Conservation (phyloP, 2,329 filamentous ascomycete genomes). For the Gyromitra esculenta region DNA sequence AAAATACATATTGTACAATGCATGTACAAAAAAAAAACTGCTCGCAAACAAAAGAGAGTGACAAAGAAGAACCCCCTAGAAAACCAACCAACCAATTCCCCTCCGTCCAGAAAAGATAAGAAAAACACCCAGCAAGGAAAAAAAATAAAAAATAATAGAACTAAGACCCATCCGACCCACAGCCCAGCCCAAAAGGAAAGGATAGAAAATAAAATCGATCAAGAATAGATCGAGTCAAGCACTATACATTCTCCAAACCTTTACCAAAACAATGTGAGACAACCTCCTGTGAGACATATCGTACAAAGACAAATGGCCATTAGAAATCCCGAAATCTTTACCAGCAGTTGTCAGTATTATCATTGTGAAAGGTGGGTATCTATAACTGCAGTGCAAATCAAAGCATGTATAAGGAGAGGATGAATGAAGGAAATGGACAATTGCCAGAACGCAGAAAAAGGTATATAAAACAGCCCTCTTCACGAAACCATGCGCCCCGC, state of each 20-base stretch:
- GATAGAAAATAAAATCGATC: background rate
- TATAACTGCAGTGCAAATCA: background rate
- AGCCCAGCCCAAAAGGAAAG: conserved; percentile 40
- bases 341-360: background rate
- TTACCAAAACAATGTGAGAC: background rate
- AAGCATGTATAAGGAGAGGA: background rate
- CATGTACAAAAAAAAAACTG: background rate
- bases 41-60: conserved; percentile 26
- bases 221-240: conserved; percentile 5
- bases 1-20: conserved; percentile 22
- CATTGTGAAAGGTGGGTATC: background rate
- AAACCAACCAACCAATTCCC: conserved; percentile 2
- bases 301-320: conserved; percentile 3
- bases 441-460: conserved; percentile 30
- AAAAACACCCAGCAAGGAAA: conserved; percentile 15
- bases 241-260: conserved; percentile 15
- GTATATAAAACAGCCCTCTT: conserved; percentile 37
- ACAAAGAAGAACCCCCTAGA: conserved; percentile 21
- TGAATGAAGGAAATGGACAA: conserved; percentile 6
- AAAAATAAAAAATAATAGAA: conserved; percentile 15
- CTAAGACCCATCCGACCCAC: conserved; percentile 33
- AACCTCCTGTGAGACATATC: background rate
- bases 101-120: conserved; percentile 6
- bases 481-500: conserved; percentile 27
- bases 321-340: background rate